Conservation (phyloP, 495 filamentous ascomycete species). For the Entonaema liquescens region DNA sequence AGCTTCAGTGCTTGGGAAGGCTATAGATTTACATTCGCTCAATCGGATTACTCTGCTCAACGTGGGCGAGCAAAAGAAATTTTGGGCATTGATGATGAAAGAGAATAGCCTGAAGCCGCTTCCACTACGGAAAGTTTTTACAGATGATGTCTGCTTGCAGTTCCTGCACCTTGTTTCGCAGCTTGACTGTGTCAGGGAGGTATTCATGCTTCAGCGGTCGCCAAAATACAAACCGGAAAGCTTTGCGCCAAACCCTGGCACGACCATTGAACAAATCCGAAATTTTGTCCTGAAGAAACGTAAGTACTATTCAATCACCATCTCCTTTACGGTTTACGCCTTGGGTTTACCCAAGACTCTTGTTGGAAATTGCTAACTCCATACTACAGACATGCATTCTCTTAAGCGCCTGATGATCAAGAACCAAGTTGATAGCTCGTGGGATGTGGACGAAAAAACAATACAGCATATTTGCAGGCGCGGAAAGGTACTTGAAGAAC, state of each 20-base stretch:
- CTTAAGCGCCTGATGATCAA: slow-evolving; percentile 60
- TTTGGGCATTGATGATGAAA: slow-evolving; percentile 63
- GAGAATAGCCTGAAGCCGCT: slow-evolving; percentile 60
- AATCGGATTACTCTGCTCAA: slow-evolving; percentile 66
- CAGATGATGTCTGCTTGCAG: slow-evolving; percentile 63
- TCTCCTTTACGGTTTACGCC: not conserved
- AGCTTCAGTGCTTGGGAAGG: slow-evolving; percentile 58
- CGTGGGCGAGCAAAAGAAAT: slow-evolving; percentile 64
- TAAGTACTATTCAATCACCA: slow-evolving; percentile 22
- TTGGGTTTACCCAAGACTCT: not conserved
- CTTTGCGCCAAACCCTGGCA: slow-evolving; percentile 55
- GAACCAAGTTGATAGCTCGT: slow-evolving; percentile 57
- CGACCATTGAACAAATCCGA: slow-evolving; percentile 62
- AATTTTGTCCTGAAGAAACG: slow-evolving; percentile 60
- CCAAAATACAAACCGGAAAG: slow-evolving; percentile 58
- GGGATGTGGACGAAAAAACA: slow-evolving; percentile 64
- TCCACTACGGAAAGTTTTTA: slow-evolving; percentile 64
- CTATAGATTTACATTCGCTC: slow-evolving; percentile 62
- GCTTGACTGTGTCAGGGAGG: slow-evolving; percentile 61
- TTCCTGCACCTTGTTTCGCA: slow-evolving; percentile 62
- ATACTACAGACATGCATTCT: slow-evolving; percentile 30
- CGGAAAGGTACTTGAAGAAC: slow-evolving; percentile 60
- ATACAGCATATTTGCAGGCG: slow-evolving; percentile 57
- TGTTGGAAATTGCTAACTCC: not conserved
- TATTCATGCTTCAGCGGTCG: slow-evolving; percentile 66